Percentiles rank a stretch among this genome's conserved stretches.
These are phyloP conservation scores for Platanthera zijinensis DNA, from an alignment of 106 monocot genomes.

Conservation along the genomic window DNA sequence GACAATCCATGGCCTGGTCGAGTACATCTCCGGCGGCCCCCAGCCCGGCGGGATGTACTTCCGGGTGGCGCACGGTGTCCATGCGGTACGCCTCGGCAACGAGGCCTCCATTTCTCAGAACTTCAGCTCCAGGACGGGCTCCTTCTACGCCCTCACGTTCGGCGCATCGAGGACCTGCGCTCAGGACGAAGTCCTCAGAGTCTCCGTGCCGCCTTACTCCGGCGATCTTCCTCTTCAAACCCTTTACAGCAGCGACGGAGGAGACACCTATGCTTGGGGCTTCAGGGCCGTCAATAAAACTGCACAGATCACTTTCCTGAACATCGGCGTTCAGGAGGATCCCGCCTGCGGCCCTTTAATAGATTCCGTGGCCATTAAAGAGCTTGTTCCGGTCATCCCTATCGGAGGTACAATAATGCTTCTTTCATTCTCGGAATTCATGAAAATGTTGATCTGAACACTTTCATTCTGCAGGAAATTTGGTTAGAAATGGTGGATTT, in stretches of 20 bases:
- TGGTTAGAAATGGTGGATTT: conserved; percentile 79
- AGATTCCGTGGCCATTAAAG: conserved; percentile 86
- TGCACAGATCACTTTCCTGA: conserved; percentile 57
- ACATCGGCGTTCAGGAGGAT: conserved; percentile 76
- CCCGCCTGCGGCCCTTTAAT: conserved; percentile 92
- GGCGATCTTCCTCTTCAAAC: conserved; percentile 83
- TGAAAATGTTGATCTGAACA: background rate
- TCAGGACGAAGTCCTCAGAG: conserved; percentile 75
- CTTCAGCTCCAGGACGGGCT: conserved; percentile 47
- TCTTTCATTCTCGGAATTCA: no score
- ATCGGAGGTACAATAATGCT: conserved; percentile 33
- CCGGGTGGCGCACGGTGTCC: conserved; percentile 67
- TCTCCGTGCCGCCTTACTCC: conserved; percentile 57
- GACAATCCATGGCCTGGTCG: conserved; percentile 74
- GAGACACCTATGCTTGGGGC: conserved; percentile 81
- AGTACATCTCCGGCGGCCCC: conserved; percentile 89
- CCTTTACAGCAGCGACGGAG: conserved; percentile 54
- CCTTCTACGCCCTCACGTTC: conserved; percentile 77
- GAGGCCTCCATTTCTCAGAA: conserved; percentile 74
- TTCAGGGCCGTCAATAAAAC: conserved; percentile 20
- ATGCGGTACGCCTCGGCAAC: conserved; percentile 77
- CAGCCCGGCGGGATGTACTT: conserved; percentile 94
- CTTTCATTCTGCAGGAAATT: conserved; percentile 34
- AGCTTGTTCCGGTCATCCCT: conserved; percentile 51
- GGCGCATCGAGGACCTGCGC: conserved; percentile 86